Evolutionary conservation across 306 rosid species (phyloP), one percentile per base, ranked within the genome.

Genomic region (Vigna reflexopilosa): DNA sequence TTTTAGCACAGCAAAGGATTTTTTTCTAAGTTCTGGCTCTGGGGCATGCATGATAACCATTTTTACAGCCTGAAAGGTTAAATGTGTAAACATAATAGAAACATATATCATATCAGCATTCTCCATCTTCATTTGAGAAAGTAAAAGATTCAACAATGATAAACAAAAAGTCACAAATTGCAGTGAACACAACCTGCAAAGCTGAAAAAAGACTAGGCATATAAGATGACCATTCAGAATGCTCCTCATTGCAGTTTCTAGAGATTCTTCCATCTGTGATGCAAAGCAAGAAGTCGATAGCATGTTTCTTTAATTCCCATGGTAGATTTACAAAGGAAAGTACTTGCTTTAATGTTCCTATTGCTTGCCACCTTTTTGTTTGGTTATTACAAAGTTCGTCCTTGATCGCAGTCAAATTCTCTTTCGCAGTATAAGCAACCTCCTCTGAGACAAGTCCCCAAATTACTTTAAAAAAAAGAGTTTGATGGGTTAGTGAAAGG

Each of bases 341-440:
- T 45, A 84, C 84, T 77, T 86, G 90, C 86, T 90, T 91, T 50
- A 90, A 66, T 85, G 82, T 84, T 89, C 97, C 94, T 75, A 95
- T 71, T 73, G 99, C 98, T 78, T 87, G 86, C 97, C 96, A 93
- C 87, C 99, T 91, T 86, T 85, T 83, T 44, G 79, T 85, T 67
- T 51, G 94, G 83, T 87, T 80, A 73, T 78, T 78, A 58, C 73
- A 61, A 72, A 93, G 97, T 75, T 90, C 90, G 72, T 85, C 83
- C 82, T 85, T 81, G 78, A 95, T 57, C 51, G 77, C 74, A 71
- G 57, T 17, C 77, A 95, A 62, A 75, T 90, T 87, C 83, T 85
- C 93, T 70, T 81, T 82, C 24, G 89, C 84, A 77, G 90, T 86
- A 66, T 48, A 57, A 65, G 85, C 90, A 85, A 89, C 85, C 67